Percentiles rank a stretch among this genome's conserved stretches.
These are phyloP conservation scores for Fomitopsis serialis DNA, from an alignment of 768 basidiomycete genomes.

Conservation along the genomic window DNA sequence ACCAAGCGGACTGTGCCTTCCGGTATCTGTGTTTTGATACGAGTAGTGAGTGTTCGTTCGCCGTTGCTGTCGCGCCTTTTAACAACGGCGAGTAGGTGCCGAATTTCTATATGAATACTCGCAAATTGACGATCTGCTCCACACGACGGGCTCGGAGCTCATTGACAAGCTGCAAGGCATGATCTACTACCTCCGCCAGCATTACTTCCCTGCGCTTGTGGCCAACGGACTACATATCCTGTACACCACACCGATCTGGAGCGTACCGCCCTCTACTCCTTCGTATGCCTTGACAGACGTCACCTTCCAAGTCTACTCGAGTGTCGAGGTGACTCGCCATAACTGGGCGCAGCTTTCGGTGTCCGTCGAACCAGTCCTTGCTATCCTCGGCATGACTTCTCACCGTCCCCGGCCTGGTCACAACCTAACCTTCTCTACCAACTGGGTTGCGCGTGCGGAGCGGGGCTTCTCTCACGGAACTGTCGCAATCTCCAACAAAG, in stretches of 20 bases:
- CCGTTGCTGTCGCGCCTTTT: background rate
- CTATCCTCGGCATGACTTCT: conserved; percentile 19
- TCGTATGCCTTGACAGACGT: conserved; percentile 11
- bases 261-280: background rate
- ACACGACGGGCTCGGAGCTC: conserved; percentile 7
- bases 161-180: conserved; percentile 16
- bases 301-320: conserved; percentile 15
- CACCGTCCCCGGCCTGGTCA: conserved; percentile 7
- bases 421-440: conserved; percentile 6
- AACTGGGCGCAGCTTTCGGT: conserved; percentile 1
- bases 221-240: conserved; percentile 17
- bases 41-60: conserved; percentile 8
- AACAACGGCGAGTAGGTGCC: conserved; percentile 8
- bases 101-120: conserved; percentile 20
- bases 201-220: conserved; percentile 16
- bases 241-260: conserved; percentile 20
- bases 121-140: conserved; percentile 14
- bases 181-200: conserved; percentile 15
- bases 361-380: conserved; percentile 12
- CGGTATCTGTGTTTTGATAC: conserved; percentile 21
- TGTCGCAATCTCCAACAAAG: conserved; percentile 13
- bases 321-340: conserved; percentile 4
- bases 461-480: conserved; percentile 17
- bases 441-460: conserved; percentile 12
- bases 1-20: conserved; percentile 8